Evolutionary conservation across 257 asterid genomes (phyloP), one percentile per base, ranked within the genome.

Genomic region (Paulownia fortunei): DNA sequence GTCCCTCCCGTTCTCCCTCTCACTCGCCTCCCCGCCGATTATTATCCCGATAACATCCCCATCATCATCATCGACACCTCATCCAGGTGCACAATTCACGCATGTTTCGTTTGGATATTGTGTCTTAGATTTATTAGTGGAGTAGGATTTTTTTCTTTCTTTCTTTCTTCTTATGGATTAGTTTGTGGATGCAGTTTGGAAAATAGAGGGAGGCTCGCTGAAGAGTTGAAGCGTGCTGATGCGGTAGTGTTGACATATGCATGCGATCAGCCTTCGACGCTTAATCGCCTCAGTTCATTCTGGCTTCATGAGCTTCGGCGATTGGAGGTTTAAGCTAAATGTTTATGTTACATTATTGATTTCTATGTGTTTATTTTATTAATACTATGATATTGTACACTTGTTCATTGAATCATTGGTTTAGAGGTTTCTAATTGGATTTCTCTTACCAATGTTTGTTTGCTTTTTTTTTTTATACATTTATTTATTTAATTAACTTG

Each of bases 161-260:
- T 46, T 61, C 18, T 26, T 7, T 34, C 15, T 61, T 60, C 59
- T 69, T 62, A 52, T 72, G 52, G 46, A 69, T 62, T 36, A 13
- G 7, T 79, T 34, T 77, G 76, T 74, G 82, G 77, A 75, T 76
- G 78, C 87, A 96, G 99, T 85, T 85, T 93, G 97, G 99, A 93
- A 88, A 86, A 89, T 74, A 89, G 97, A 83, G 98, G 96, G 39
- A 87, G 80, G 82, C 93, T 96, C 54, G 98, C 97, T 39, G 99
- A 96, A 82, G 99, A 93, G 83, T 62, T 96, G 91, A 96, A 93
- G 92, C 94, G 97, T 64, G 97, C 98, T 11, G 99, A 96, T 88
- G 92, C 92, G 34, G 97, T 93, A 5, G 96, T 96, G 70, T 47
- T 96, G 89, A 92, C 99, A n/a, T 92, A 93, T 84, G 99, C 99